Evolutionary conservation across 2,329 filamentous ascomycete genomes (phyloP).

Genomic region (Aureobasidium sp.): DNA sequence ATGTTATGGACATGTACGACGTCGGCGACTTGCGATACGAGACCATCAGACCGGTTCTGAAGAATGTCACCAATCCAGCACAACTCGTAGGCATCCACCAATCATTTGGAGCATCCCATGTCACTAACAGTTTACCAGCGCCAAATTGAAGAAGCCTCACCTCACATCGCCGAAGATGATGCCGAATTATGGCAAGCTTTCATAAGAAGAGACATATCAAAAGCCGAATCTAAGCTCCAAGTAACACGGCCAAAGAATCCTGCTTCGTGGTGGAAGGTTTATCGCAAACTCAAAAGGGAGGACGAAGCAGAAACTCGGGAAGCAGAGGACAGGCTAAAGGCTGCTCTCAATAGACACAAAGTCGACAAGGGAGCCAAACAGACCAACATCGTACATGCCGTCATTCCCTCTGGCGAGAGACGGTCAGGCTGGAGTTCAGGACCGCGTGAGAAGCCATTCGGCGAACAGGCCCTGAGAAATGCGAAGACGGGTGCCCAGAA

Average conservation of each 20-base stretch:
- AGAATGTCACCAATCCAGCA: slow-evolving; percentile 62
- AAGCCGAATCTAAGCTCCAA: slow-evolving; percentile 54
- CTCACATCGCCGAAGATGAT: slow-evolving; percentile 65
- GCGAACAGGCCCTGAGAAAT: slow-evolving; percentile 17
- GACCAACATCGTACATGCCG: slow-evolving; percentile 23
- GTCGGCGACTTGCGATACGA: slow-evolving; percentile 66
- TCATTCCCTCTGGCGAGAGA: slow-evolving; percentile 16
- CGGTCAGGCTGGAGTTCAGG: neutral
- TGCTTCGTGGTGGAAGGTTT: slow-evolving; percentile 70
- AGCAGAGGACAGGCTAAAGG: slow-evolving; percentile 27
- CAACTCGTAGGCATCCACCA: slow-evolving; percentile 48
- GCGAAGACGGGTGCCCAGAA: slow-evolving; percentile 16
- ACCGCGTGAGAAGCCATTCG: slow-evolving; percentile 7
- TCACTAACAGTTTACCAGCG: slow-evolving; percentile 20
- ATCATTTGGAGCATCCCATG: no score
- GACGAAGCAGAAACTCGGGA: slow-evolving; percentile 31
- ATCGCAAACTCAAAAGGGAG: slow-evolving; percentile 44
- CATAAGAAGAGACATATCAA: slow-evolving; percentile 69
- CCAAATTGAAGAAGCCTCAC: slow-evolving; percentile 65
- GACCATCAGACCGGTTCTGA: slow-evolving; percentile 60
- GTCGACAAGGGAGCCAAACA: slow-evolving; percentile 52
- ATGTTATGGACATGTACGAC: slow-evolving; percentile 50
- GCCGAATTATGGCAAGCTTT: slow-evolving; percentile 71
- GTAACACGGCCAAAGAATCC: slow-evolving; percentile 57
- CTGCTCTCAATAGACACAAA: slow-evolving; percentile 56